Evolutionary conservation across 2,329 filamentous ascomycete species (phyloP), one percentile per base, ranked within the genome.

Genomic region (Oidium heveae): DNA sequence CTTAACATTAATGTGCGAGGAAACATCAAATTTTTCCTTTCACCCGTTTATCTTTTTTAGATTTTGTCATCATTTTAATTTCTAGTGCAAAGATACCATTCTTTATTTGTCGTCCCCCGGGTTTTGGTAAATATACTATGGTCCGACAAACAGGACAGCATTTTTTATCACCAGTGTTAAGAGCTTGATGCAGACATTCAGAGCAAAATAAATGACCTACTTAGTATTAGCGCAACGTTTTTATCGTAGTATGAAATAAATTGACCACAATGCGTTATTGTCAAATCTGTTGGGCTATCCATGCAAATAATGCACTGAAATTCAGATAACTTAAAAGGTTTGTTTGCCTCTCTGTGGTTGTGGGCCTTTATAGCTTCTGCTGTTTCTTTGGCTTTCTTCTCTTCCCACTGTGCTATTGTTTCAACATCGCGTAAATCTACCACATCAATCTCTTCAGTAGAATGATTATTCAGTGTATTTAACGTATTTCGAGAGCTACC

Each of bases 271-370:
- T 80, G 75, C 2, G 79, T 82, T 49, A 80, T 73, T 1, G 76
- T 80, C 57, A 82, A 61, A 32, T 70, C 68, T 1, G 71, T 73
- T 28, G 70, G 73, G 57, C 76, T 70, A 57, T 82, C 79, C 75
- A 82, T 78, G 65, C 79, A 82, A 56, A 82, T 82, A 46, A 78
- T 76, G 58, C 79, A 82, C 64, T 81, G 75, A 51, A 80, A 78
- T 4, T 69, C 68, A 47, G 71, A 68, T 16, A 82, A 64, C 63
- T 74, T 61, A 70, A 64, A 53, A 66, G 70, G 62, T 46, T 72
- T 74, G 53, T 74, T 72, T 52, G 69, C 67, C 54, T 71, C 68
- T 12, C 69, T 69, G 57, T 69, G 67, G 56, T 67, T 65, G n/a
- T 71, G 63, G 51, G 72, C 58, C 56, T 37, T 62, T 62, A 63